Evolutionary conservation across 345 rosid genomes (phyloP), one percentile per base, ranked within the genome.

Genomic region (Linum usitatissimum): DNA sequence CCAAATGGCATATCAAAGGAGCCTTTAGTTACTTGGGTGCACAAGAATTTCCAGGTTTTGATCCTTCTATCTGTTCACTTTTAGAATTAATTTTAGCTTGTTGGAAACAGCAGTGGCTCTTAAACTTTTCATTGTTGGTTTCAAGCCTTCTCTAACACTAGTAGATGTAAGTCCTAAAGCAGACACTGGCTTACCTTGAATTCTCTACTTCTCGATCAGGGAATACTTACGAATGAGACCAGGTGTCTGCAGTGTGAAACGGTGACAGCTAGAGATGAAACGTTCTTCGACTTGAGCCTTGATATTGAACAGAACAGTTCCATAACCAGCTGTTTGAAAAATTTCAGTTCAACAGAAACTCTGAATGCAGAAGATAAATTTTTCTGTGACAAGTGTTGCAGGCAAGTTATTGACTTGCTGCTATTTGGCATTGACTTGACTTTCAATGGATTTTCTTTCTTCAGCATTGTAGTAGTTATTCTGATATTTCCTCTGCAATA

Each of bases 321-420:
- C 6, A 90, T 94, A 75, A 90, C 99, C 59, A 90, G 99, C 83
- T 94, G 99, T 75, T 74, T 94, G 88, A 94, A 94, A 73, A 94
- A 94, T 75, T 94, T 94, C 73, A 94, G 99, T 77, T 94, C 99
- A 53, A 94, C 99, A 12, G 99, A 94, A 80, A 94, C 99, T n/a
- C 78, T 94, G 76, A 92, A 94, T 65, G 96, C 97, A 0, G 97
- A 94, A 73, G 99, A 94, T 76, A 90, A 94, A 71, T 94, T 94
- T 73, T 94, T 94, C 81, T 88, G 99, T 78, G 99, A 94, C 85
- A 90, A 94, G 71, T 94, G 99, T 88, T 86, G 99, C 96, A 90
- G 97, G 99, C 90, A 67, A 28, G 68, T 62, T 49, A 53, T 38
- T 71, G 58, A 70, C 42, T 5, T 17, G 21, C 60, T 31, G 5